Evolutionary conservation across 1,139 yeast species (phyloP).

Genomic region (Taiozyma sp.): DNA sequence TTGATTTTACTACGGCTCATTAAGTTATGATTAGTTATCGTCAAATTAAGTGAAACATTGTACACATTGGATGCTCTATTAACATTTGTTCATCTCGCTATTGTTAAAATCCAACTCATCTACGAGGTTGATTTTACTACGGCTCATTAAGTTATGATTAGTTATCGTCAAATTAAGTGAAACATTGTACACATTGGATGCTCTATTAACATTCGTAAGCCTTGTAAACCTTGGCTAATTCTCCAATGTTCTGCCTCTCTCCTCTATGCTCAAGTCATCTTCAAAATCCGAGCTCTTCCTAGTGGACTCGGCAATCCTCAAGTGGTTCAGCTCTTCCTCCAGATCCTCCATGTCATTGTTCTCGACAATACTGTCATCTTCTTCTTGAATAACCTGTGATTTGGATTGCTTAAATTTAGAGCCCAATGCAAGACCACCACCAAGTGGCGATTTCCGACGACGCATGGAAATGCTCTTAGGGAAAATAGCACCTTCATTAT

Average conservation of each 20-base stretch:
- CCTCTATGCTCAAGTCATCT: constrained; percentile 11
- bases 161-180: no score
- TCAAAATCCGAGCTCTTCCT: constrained; percentile 22
- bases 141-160: no score
- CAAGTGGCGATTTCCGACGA: constrained; percentile 41
- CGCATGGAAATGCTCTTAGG: constrained; percentile 27
- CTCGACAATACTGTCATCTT: constrained; percentile 23
- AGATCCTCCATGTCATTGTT: constrained; percentile 13
- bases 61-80: no score
- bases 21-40: no score
- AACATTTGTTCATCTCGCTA: no score
- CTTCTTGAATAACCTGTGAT: constrained; percentile 31
- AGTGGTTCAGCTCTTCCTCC: constrained; percentile 22
- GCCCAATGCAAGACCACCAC: constrained; percentile 19
- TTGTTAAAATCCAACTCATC: no score
- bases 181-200: no score
- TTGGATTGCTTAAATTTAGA: constrained; percentile 24
- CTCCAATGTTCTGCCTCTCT: constrained; percentile 11
- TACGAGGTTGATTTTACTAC: no score
- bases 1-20: no score
- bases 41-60: no score
- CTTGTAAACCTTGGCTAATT: not conserved
- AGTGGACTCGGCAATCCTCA: constrained; percentile 16
- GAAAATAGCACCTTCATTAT: constrained; percentile 30
- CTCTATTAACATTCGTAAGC: no score